Conservation (phyloP, 2,329 filamentous ascomycete genomes). For the Ascochyta viciae-villosae region DNA sequence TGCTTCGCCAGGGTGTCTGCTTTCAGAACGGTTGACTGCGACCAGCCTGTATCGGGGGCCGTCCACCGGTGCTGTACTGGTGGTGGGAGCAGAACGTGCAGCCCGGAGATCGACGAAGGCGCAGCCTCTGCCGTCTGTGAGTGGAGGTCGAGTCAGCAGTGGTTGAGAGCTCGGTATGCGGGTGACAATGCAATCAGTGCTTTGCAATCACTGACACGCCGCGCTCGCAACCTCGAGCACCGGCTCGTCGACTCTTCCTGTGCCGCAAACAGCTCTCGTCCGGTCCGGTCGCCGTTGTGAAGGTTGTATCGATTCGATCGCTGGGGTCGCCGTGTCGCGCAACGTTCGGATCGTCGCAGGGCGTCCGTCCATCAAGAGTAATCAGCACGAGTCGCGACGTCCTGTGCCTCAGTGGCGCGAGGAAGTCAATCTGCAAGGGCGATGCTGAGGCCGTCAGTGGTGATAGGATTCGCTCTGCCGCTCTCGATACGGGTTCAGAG, state of each 20-base stretch:
- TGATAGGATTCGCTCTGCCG: background rate
- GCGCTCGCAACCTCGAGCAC: background rate
- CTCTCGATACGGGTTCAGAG: background rate
- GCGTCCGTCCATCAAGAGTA: background rate
- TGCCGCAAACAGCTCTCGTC: background rate
- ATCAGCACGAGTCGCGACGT: background rate
- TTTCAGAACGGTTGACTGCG: background rate
- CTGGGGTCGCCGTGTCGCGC: background rate
- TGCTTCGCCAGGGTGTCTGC: conserved; percentile 9
- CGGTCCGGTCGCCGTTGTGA: background rate
- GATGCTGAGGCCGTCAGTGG: background rate
- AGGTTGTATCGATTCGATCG: background rate
- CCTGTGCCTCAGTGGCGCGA: background rate
- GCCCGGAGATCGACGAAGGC: background rate
- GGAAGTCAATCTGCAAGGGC: background rate
- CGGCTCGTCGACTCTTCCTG: background rate
- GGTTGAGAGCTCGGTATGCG: background rate
- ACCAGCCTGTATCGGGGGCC: background rate
- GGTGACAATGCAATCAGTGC: conserved; percentile 1
- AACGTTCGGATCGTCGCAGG: background rate
- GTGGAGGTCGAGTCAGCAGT: background rate
- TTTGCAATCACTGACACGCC: background rate
- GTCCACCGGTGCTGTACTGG: background rate
- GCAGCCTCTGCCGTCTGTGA: background rate
- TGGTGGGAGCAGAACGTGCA: background rate